Evolutionary conservation across 768 basidiomycete genomes (phyloP).

Genomic region (Exidia glandulosa): DNA sequence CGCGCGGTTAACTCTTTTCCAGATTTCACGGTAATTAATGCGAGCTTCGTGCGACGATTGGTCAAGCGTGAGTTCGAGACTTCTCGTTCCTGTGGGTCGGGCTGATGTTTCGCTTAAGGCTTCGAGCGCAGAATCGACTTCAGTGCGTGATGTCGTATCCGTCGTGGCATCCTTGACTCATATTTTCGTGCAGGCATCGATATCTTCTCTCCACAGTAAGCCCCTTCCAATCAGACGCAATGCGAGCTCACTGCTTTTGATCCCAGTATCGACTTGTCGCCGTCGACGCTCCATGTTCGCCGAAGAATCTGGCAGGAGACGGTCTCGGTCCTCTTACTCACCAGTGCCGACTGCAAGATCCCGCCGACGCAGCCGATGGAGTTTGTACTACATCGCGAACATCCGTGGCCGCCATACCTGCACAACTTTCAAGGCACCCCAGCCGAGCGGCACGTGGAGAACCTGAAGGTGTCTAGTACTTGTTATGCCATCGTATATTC

Average conservation of each 20-base stretch:
- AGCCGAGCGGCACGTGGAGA: constrained; percentile 65
- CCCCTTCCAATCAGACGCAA: constrained; percentile 9
- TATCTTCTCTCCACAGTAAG: constrained; percentile 64
- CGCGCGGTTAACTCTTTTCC: neutral
- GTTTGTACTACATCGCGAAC: constrained; percentile 46
- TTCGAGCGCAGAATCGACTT: constrained; percentile 59
- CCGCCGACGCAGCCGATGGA: constrained; percentile 43
- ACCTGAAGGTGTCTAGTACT: constrained; percentile 46
- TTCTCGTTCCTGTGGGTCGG: constrained; percentile 33
- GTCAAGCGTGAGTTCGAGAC: constrained; percentile 66
- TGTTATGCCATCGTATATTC: constrained; percentile 22
- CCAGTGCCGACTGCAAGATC: constrained; percentile 46
- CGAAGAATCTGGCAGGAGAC: constrained; percentile 77
- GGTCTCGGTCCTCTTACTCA: constrained; percentile 54
- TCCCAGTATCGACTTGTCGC: constrained; percentile 44
- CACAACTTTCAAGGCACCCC: constrained; percentile 51
- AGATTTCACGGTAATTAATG: constrained; percentile 59
- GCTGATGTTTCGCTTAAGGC: constrained; percentile 45
- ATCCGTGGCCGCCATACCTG: constrained; percentile 58
- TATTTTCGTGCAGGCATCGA: constrained; percentile 45
- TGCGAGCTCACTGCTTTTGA: neutral
- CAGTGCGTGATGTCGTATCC: constrained; percentile 56
- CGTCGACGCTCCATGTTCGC: constrained; percentile 46
- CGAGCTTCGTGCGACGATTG: constrained; percentile 35
- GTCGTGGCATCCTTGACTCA: constrained; percentile 15